phyloP scores from a whole-genome alignment of 352 stramenopile genomes.

The Globisporangium carolinianum region DNA sequence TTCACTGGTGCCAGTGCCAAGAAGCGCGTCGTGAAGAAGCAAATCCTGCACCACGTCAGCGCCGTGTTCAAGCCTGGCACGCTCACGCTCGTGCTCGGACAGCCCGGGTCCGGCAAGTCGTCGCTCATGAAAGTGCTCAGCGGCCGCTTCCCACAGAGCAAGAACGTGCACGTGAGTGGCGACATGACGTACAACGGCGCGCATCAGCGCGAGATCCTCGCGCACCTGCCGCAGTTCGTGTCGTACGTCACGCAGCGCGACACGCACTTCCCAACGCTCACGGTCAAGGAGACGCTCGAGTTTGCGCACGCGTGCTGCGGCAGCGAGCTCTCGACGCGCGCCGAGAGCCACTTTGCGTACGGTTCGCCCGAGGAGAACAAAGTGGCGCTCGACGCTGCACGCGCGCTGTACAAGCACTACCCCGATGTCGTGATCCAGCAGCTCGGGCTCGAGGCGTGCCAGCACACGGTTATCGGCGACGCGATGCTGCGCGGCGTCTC shows the following conservation, averaged over 20 bases:
- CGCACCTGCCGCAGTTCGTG: not conserved
- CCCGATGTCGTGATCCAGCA: not conserved
- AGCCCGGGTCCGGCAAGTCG: not conserved
- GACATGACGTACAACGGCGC: not conserved
- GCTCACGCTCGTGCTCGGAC: not conserved
- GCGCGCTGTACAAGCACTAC: not conserved
- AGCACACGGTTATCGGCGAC: conserved; percentile 17
- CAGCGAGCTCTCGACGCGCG: not conserved
- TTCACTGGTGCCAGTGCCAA: not conserved
- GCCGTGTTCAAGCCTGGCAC: not conserved
- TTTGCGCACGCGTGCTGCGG: not conserved
- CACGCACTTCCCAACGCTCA: not conserved
- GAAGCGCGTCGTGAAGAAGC: not conserved
- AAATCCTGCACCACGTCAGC: not conserved
- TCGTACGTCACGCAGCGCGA: not conserved
- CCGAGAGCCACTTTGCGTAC: not conserved
- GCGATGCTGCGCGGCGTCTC: conserved; percentile 49
- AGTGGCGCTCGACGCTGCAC: not conserved
- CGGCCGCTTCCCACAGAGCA: not conserved
- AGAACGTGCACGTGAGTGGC: not conserved
- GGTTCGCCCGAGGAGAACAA: not conserved
- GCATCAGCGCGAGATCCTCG: not conserved
- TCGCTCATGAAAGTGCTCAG: not conserved
- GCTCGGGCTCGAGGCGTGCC: not conserved
- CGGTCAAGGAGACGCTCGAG: not conserved